phyloP scores from a whole-genome alignment of 768 basidiomycete species.

The Rhizopogon salebrosus region DNA sequence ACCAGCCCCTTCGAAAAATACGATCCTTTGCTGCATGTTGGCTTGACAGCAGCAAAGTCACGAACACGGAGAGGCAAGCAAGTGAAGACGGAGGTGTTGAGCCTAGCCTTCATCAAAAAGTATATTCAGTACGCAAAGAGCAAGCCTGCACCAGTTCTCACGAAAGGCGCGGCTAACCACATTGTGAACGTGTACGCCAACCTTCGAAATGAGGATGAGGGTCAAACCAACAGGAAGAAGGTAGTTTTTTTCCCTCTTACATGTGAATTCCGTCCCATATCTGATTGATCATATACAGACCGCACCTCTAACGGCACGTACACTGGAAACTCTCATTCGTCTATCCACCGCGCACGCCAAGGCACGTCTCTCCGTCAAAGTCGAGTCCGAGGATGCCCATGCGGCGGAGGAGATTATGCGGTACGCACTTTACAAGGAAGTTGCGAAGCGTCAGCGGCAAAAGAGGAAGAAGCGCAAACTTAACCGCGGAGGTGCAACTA shows the following conservation, averaged over 20 bases:
- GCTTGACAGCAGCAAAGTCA: conserved; percentile 47
- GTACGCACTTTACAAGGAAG: conserved; percentile 97
- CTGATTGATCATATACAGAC: conserved; percentile 51
- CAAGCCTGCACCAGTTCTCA: conserved; percentile 77
- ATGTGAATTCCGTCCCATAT: neutral
- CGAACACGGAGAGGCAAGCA: conserved; percentile 59
- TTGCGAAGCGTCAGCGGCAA: conserved; percentile 65
- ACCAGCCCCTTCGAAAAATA: conserved; percentile 89
- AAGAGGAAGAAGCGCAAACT: conserved; percentile 84
- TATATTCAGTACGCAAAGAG: conserved; percentile 97
- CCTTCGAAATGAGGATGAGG: conserved; percentile 88
- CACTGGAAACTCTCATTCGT: conserved; percentile 97
- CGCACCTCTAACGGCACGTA: conserved; percentile 95
- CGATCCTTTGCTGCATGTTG: conserved; percentile 91
- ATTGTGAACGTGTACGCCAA: conserved; percentile 91
- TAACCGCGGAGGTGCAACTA: conserved; percentile 57
- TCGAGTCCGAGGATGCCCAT: conserved; percentile 79
- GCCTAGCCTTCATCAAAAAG: conserved; percentile 94
- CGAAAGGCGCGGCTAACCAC: conserved; percentile 89
- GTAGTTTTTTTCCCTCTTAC: conserved; percentile 34
- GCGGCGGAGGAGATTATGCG: conserved; percentile 94
- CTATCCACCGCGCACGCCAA: conserved; percentile 98
- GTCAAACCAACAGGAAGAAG: conserved; percentile 78
- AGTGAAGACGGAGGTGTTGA: conserved; percentile 75
- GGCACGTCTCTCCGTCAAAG: conserved; percentile 79